Evolutionary conservation across 129 eudicot species (phyloP).

Genomic region (Flaveria trinervia): DNA sequence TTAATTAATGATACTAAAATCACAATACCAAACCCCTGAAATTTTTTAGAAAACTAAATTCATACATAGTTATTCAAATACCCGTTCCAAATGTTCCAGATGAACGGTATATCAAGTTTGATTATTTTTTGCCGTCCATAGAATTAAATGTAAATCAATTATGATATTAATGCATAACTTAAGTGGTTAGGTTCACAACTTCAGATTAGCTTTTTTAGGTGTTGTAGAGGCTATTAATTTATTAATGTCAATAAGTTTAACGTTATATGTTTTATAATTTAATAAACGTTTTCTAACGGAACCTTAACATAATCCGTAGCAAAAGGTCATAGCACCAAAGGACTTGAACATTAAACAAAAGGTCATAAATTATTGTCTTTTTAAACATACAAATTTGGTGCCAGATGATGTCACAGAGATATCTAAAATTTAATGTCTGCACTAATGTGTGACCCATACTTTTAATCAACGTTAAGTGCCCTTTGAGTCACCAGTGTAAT

Average conservation of each 20-base stretch:
- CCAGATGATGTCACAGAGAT: background rate
- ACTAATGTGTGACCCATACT: background rate
- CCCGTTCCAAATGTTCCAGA: too few species aligned
- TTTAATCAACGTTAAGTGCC: slow-evolving; percentile 21
- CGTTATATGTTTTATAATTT: background rate
- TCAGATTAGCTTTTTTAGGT: background rate
- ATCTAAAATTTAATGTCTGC: background rate
- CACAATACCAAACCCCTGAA: too few species aligned
- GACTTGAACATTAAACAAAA: background rate
- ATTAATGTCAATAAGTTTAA: background rate
- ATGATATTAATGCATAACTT: background rate
- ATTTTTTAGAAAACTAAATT: too few species aligned
- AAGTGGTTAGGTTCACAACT: slow-evolving; percentile 2
- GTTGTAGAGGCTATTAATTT: background rate
- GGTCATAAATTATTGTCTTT: background rate
- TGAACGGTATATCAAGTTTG: too few species aligned
- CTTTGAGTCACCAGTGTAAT: slow-evolving; percentile 15
- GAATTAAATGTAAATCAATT: background rate
- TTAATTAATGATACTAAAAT: too few species aligned
- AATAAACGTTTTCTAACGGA: background rate
- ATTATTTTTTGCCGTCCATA: too few species aligned
- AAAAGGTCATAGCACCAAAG: background rate
- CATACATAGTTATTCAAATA: too few species aligned
- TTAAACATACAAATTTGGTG: background rate
- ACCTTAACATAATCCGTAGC: background rate